A percentile compares a stretch with the other conserved stretches of the same genome.
These are phyloP conservation scores for Alternaria triticimaculans DNA, from an alignment of 2,329 filamentous ascomycete species.

Conservation along the genomic window DNA sequence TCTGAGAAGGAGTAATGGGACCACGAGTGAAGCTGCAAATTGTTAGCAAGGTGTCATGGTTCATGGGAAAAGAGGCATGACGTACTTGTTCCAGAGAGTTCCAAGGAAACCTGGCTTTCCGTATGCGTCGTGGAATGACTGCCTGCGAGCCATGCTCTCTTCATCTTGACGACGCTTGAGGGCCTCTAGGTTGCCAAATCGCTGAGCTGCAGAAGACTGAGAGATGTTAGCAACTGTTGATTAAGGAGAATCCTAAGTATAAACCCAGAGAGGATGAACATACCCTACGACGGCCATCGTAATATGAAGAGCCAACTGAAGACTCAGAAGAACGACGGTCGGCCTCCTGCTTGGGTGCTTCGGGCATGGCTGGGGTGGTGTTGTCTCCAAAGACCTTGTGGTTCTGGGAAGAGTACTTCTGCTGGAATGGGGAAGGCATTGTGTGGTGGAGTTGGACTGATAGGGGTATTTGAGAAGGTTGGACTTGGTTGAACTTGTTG, in stretches of 20 bases:
- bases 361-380: slow-evolving; percentile 40
- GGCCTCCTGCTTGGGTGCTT: slow-evolving; percentile 39
- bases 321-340: slow-evolving; percentile 43
- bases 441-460: neutral
- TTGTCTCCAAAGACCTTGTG: slow-evolving; percentile 42
- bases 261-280: too few relatives aligned
- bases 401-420: slow-evolving; percentile 46
- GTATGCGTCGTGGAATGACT: slow-evolving; percentile 44
- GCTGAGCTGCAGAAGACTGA: slow-evolving; percentile 39
- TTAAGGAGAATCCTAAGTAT: too few relatives aligned
- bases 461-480: neutral
- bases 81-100: slow-evolving; percentile 45
- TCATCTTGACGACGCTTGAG: slow-evolving; percentile 44
- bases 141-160: slow-evolving; percentile 33
- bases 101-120: slow-evolving; percentile 43
- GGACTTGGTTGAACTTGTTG: too few relatives aligned
- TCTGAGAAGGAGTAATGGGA: slow-evolving; percentile 9
- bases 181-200: slow-evolving; percentile 42
- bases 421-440: slow-evolving; percentile 49
- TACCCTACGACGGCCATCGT: slow-evolving; percentile 40
- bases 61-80: too few relatives aligned
- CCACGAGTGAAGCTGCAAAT: slow-evolving; percentile 42
- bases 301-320: slow-evolving; percentile 32
- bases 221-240: slow-evolving; percentile 6
- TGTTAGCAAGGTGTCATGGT: slow-evolving; percentile 12